Evolutionary conservation across 495 filamentous ascomycete genomes (phyloP).

Genomic region (Opeltia flavorubescens): DNA sequence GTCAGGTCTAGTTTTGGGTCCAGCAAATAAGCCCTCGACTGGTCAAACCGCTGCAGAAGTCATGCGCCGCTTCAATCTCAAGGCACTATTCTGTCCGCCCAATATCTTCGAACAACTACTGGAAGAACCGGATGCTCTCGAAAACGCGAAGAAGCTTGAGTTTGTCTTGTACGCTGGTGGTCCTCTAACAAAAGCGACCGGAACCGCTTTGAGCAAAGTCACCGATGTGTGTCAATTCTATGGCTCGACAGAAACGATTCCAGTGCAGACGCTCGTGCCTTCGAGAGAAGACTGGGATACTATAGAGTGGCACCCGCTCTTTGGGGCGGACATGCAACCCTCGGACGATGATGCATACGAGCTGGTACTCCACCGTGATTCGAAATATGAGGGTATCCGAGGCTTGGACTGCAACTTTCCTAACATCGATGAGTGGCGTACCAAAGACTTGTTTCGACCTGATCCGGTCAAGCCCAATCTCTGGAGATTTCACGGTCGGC

Average conservation of each 20-base stretch:
- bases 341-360: slow-evolving; percentile 33
- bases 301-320: slow-evolving; percentile 32
- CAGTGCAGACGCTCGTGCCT: slow-evolving; percentile 13
- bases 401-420: slow-evolving; percentile 21
- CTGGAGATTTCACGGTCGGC: slow-evolving; percentile 38
- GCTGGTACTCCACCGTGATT: slow-evolving; percentile 31
- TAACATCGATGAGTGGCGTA: slow-evolving; percentile 33
- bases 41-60: slow-evolving; percentile 12
- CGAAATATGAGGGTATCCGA: slow-evolving; percentile 14
- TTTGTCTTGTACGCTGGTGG: slow-evolving; percentile 20
- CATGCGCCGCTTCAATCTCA: slow-evolving; percentile 14
- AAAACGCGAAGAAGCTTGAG: slow-evolving; percentile 14
- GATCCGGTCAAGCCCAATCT: slow-evolving; percentile 32
- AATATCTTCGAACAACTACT: slow-evolving; percentile 18
- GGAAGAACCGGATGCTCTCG: slow-evolving; percentile 8
- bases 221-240: slow-evolving; percentile 20
- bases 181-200: slow-evolving; percentile 11
- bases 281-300: slow-evolving; percentile 33
- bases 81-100: slow-evolving; percentile 16
- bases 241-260: slow-evolving; percentile 18
- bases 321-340: slow-evolving; percentile 28
- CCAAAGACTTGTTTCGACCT: slow-evolving; percentile 39
- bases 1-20: slow-evolving; percentile 17
- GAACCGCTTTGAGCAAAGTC: slow-evolving; percentile 15
- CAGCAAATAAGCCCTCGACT: slow-evolving; percentile 16